Conservation (phyloP, 495 filamentous ascomycete genomes). For the Hypoxylon trugodes region DNA sequence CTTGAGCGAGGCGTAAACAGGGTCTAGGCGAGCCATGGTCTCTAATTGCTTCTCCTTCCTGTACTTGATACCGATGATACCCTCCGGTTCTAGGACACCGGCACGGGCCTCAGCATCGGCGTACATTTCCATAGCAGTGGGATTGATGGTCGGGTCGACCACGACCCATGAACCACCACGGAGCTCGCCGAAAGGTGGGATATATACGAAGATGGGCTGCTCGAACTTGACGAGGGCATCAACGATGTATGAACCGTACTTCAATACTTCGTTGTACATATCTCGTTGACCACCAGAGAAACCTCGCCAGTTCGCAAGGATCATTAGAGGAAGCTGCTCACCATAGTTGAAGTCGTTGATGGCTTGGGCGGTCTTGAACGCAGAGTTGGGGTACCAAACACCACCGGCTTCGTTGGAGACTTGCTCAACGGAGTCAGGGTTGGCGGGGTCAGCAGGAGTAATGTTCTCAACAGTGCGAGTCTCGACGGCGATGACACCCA, state of each 20-base stretch:
- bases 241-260: conserved; percentile 98
- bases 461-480: conserved; percentile 95
- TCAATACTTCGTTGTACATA: conserved; percentile 99
- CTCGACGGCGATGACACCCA: conserved; percentile 98
- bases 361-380: conserved; percentile 98
- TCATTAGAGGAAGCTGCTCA: conserved; percentile 98
- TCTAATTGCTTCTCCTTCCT: conserved; percentile 96
- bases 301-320: conserved; percentile 98
- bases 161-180: conserved; percentile 99
- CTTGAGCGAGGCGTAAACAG: conserved; percentile 82
- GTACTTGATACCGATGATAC: conserved; percentile 98
- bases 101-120: conserved; percentile 95
- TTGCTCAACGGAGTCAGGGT: conserved; percentile 97
- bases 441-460: conserved; percentile 96
- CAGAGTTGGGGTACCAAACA: conserved; percentile 99
- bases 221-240: conserved; percentile 98
- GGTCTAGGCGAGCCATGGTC: conserved; percentile 95
- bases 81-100: conserved; percentile 97
- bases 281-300: conserved; percentile 99
- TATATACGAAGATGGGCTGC: conserved; percentile 98
- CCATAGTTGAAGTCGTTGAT: conserved; percentile 99
- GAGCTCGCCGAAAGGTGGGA: conserved; percentile 94
- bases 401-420: conserved; percentile 93
- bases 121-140: conserved; percentile 98
- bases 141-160: conserved; percentile 97